phyloP scores from a whole-genome alignment of 2,329 filamentous ascomycete species.

The Neofusicoccum sp. region DNA sequence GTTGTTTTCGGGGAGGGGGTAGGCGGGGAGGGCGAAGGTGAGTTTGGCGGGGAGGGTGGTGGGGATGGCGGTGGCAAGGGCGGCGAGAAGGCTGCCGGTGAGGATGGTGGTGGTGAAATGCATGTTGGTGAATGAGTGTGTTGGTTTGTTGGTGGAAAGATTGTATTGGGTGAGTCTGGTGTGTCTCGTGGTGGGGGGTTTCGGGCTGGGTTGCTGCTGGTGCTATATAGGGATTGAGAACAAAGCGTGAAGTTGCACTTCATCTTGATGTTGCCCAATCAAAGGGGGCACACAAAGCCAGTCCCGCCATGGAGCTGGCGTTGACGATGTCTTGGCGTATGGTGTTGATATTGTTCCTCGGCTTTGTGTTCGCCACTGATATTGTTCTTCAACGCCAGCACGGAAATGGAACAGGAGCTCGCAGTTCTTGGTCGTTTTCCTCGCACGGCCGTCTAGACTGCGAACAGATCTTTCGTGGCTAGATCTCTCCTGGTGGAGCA shows the following conservation, averaged over 20 bases:
- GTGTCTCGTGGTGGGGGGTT: not conserved
- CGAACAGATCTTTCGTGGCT: no score
- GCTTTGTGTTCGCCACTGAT: not conserved
- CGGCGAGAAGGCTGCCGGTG: not conserved
- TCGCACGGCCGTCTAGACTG: no score
- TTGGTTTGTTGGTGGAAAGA: not conserved
- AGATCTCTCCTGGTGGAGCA: no score
- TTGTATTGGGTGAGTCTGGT: not conserved
- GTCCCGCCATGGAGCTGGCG: not conserved
- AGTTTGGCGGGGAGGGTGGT: not conserved
- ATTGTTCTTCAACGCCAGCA: not conserved
- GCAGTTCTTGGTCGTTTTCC: no score
- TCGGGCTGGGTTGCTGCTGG: no score
- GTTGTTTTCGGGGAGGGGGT: not conserved
- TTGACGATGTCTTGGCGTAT: not conserved
- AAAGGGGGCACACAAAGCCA: not conserved
- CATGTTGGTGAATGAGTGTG: not conserved
- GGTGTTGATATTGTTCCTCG: constrained; percentile 8
- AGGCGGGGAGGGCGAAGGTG: not conserved
- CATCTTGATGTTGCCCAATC: not conserved
- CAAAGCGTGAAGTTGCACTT: no score
- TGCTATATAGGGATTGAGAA: not conserved
- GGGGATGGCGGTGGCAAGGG: not conserved
- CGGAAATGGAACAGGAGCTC: no score
- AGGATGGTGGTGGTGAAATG: not conserved